Evolutionary conservation across 495 filamentous ascomycete species (phyloP).

Genomic region (Niebla homalea): DNA sequence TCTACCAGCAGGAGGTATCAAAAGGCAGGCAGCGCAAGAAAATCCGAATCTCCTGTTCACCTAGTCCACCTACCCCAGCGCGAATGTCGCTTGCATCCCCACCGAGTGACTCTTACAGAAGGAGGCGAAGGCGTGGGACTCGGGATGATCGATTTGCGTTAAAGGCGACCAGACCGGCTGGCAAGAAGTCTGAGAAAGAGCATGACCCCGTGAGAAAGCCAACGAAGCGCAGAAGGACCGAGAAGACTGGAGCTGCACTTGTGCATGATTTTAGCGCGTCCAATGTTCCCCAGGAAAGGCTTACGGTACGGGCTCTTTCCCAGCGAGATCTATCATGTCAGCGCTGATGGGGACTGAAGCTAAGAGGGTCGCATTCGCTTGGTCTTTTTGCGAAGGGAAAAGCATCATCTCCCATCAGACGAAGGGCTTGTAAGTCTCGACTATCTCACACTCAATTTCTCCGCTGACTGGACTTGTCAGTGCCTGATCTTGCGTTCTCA

Average conservation of each 20-base stretch:
- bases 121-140: slow-evolving; percentile 47
- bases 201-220: slow-evolving; percentile 24
- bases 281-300: slow-evolving; percentile 46
- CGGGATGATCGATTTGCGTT: slow-evolving; percentile 40
- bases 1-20: background rate
- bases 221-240: slow-evolving; percentile 28
- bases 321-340: background rate
- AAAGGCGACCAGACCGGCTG: slow-evolving; percentile 17
- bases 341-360: slow-evolving; percentile 15
- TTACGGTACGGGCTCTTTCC: slow-evolving; percentile 40
- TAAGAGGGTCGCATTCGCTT: slow-evolving; percentile 38
- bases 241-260: slow-evolving; percentile 33
- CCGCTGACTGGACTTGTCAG: slow-evolving; percentile 21
- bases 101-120: slow-evolving; percentile 34
- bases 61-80: background rate
- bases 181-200: slow-evolving; percentile 31
- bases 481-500: slow-evolving; percentile 53
- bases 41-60: background rate
- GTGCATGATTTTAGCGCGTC: slow-evolving; percentile 51
- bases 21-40: background rate
- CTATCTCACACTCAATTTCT: background rate
- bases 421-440: slow-evolving; percentile 29
- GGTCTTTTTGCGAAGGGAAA: slow-evolving; percentile 65
- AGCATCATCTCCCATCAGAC: slow-evolving; percentile 42
- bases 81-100: background rate